These are phyloP conservation scores for Spinacia oleracea DNA, from an alignment of 179 eudicot genomes.

Conservation along the genomic window DNA sequence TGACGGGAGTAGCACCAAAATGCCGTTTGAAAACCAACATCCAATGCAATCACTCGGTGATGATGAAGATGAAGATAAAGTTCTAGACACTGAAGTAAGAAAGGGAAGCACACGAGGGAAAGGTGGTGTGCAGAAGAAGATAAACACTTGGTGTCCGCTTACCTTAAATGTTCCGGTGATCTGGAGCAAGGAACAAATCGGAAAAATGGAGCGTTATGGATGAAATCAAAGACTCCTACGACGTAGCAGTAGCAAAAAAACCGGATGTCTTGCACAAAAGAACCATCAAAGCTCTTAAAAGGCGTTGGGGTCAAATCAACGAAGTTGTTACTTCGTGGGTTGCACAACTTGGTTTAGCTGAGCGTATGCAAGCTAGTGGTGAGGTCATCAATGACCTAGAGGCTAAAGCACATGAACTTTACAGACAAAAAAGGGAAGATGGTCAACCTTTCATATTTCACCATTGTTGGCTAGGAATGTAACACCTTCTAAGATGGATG, in stretches of 20 bases:
- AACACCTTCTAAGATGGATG: constrained; percentile 8
- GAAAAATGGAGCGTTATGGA: background rate
- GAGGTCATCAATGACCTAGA: background rate
- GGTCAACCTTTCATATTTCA: background rate
- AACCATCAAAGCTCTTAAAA: background rate
- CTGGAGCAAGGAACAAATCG: background rate
- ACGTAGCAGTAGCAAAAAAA: background rate
- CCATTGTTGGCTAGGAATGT: constrained; percentile 6
- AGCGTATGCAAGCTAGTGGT: background rate
- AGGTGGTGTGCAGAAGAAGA: constrained; percentile 2
- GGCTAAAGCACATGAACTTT: background rate
- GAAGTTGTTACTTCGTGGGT: background rate
- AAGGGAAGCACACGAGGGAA: background rate
- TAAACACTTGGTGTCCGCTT: constrained; percentile 2
- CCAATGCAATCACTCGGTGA: too few relatives aligned
- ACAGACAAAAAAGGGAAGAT: background rate
- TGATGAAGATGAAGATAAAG: constrained; percentile 1
- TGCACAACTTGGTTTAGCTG: constrained; percentile 17
- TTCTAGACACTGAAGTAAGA: background rate
- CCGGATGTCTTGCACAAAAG: background rate
- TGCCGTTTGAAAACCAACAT: background rate
- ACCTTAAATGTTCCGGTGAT: background rate
- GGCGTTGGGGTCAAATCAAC: background rate
- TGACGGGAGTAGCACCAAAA: background rate
- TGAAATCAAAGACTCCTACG: background rate